Evolutionary conservation across 305 asterid species (phyloP).

Genomic region (Petunia hybrid): DNA sequence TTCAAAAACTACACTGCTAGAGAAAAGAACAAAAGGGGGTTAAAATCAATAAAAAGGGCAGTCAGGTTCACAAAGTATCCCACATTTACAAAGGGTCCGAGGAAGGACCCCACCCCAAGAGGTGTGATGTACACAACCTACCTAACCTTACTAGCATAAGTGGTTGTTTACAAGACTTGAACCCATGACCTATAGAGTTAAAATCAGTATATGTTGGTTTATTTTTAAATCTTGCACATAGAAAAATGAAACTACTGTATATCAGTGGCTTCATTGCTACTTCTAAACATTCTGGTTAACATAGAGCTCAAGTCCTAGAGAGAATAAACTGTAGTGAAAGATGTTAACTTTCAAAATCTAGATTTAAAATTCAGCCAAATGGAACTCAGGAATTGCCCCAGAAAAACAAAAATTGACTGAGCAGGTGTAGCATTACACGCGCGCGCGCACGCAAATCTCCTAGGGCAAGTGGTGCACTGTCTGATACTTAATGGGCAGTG

Average conservation of each 20-base stretch:
- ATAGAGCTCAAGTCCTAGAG: neutral
- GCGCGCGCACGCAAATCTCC: no score
- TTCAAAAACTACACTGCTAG: constrained; percentile 10
- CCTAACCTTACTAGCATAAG: no score
- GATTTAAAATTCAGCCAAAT: neutral
- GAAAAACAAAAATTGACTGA: no score
- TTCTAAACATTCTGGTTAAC: neutral
- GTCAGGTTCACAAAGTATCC: no score
- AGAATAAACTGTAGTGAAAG: neutral
- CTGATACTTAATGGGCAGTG: no score
- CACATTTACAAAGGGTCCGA: no score
- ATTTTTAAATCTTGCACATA: neutral
- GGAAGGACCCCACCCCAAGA: no score
- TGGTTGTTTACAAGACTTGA: no score
- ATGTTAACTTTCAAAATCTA: neutral
- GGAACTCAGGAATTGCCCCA: neutral
- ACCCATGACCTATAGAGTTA: no score
- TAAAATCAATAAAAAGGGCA: neutral
- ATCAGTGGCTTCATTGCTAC: neutral
- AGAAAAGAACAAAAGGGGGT: neutral
- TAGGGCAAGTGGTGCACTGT: no score
- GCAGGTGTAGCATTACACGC: no score
- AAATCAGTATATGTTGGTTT: neutral
- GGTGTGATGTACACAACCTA: no score
- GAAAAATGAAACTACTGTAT: neutral